A percentile compares a stretch with the other conserved stretches of the same genome.
phyloP scores from a whole-genome alignment of 2,329 filamentous ascomycete genomes.

The Botryosphaeria dothidea region DNA sequence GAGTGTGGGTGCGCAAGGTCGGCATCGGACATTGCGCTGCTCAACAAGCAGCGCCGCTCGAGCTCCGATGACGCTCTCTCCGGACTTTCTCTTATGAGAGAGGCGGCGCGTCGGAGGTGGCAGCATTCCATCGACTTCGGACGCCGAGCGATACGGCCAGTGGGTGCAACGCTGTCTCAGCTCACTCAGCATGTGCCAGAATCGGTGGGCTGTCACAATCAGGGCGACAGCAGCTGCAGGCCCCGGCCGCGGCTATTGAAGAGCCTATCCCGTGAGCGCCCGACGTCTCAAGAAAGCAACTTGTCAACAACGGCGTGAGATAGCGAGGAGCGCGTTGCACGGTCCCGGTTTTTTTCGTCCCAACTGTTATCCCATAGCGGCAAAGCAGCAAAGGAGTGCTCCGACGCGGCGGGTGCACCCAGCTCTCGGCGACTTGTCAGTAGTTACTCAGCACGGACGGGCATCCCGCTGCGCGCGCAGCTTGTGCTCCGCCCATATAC shows the following conservation, averaged over 20 bases:
- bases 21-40: constrained; percentile 16
- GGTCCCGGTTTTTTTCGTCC: constrained; percentile 6
- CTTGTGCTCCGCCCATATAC: constrained; percentile 24
- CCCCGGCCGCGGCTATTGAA: not conserved
- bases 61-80: constrained; percentile 8
- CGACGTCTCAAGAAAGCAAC: not conserved
- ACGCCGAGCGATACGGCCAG: not conserved
- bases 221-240: constrained; percentile 1
- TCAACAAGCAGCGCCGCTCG: constrained; percentile 11
- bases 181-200: constrained; percentile 15
- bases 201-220: not conserved
- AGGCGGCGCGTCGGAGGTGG: not conserved
- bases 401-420: constrained; percentile 10
- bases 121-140: not conserved
- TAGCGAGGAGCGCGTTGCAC: not conserved
- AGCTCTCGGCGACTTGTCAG: constrained; percentile 1
- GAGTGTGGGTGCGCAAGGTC: constrained; percentile 10
- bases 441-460: constrained; percentile 17
- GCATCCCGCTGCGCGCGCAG: constrained; percentile 18
- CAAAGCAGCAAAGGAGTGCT: not conserved
- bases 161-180: constrained; percentile 6
- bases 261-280: not conserved
- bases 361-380: constrained; percentile 8
- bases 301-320: not conserved
- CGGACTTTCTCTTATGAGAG: not conserved